Evolutionary conservation across 768 basidiomycete species (phyloP).

Genomic region (Pholiota conissans): DNA sequence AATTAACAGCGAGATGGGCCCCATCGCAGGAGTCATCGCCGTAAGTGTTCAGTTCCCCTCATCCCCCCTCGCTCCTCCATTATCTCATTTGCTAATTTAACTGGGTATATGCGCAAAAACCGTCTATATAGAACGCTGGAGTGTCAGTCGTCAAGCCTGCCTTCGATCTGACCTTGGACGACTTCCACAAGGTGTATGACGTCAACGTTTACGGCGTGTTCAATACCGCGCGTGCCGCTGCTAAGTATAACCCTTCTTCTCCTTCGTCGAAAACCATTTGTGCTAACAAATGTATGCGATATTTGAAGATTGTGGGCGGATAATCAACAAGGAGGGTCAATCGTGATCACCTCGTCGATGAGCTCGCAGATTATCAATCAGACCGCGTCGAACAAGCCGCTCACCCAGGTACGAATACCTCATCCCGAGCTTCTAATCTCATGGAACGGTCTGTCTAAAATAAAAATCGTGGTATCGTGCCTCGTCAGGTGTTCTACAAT

Average conservation of each 20-base stretch:
- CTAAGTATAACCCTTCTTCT: constrained; percentile 40
- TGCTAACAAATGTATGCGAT: too few species aligned
- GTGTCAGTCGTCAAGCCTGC: constrained; percentile 65
- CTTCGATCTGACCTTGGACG: constrained; percentile 51
- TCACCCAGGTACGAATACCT: constrained; percentile 53
- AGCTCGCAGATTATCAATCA: constrained; percentile 67
- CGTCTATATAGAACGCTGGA: constrained; percentile 55
- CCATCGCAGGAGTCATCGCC: constrained; percentile 56
- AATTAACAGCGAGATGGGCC: constrained; percentile 49
- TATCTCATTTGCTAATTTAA: too few species aligned
- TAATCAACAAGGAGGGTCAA: constrained; percentile 42
- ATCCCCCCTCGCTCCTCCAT: too few species aligned
- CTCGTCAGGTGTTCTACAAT: constrained; percentile 52
- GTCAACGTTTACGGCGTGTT: constrained; percentile 70
- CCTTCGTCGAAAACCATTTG: too few species aligned
- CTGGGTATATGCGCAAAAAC: not conserved
- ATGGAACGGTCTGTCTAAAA: not conserved
- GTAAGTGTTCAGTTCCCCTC: constrained; percentile 28
- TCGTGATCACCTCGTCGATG: constrained; percentile 68
- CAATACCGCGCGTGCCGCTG: constrained; percentile 59
- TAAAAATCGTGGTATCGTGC: not conserved
- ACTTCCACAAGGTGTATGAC: constrained; percentile 54
- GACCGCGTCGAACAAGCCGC: constrained; percentile 38
- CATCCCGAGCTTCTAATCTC: too few species aligned
- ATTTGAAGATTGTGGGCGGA: constrained; percentile 44